Percentiles rank a stretch among this genome's conserved stretches.
phyloP scores from a whole-genome alignment of 1,284 basidiomycete genomes.

The Porodaedalea pini region DNA sequence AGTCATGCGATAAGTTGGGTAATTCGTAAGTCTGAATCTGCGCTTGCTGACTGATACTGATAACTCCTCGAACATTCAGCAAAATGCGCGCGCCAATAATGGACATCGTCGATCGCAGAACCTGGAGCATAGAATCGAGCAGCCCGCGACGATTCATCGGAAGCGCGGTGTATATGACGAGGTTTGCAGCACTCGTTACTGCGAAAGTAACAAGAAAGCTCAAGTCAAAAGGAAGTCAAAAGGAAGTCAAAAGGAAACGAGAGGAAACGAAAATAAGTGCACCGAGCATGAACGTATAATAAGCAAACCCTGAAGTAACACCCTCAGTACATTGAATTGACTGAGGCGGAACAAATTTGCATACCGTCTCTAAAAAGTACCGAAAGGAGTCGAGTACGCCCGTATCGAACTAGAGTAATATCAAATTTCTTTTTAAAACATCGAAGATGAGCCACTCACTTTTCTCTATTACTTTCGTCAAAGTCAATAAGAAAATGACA shows the following conservation, averaged over 20 bases:
- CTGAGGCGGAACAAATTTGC: not conserved
- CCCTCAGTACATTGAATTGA: too few species aligned
- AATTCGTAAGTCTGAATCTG: not conserved
- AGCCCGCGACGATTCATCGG: not conserved
- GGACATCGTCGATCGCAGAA: slow-evolving; percentile 6
- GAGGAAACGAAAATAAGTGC: not conserved
- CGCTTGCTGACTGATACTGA: not conserved
- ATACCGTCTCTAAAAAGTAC: slow-evolving; percentile 9
- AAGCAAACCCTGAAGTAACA: not conserved
- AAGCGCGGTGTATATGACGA: slow-evolving; percentile 10
- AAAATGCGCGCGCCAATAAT: slow-evolving; percentile 10
- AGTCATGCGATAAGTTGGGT: not conserved
- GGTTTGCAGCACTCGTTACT: slow-evolving; percentile 8
- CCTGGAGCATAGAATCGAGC: not conserved
- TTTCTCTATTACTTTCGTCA: not conserved
- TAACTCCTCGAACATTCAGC: slow-evolving; percentile 10
- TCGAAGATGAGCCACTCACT: not conserved
- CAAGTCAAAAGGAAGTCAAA: not conserved
- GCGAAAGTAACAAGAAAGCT: not conserved
- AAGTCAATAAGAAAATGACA: slow-evolving; percentile 6
- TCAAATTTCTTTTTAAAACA: not conserved
- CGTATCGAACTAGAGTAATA: not conserved
- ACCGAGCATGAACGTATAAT: slow-evolving; percentile 12
- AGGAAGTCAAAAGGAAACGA: not conserved
- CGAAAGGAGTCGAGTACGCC: not conserved